A percentile compares a stretch with the other conserved stretches of the same genome.
These are phyloP conservation scores for Pulicaria dysenterica DNA, from an alignment of 129 eudicot genomes.

Conservation along the genomic window DNA sequence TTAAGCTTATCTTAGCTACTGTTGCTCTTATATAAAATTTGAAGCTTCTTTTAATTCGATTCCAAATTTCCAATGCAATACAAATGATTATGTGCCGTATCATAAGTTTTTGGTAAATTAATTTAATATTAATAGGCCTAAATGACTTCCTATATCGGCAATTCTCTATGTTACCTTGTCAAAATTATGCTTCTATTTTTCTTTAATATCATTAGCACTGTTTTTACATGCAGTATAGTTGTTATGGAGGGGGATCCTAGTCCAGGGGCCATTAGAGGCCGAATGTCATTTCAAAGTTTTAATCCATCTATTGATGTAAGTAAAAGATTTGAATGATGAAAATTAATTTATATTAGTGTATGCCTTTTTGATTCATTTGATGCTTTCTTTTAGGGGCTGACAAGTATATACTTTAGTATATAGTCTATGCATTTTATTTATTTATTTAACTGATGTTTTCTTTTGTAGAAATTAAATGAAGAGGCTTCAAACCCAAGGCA, in stretches of 20 bases:
- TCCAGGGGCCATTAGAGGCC: constrained; percentile 81
- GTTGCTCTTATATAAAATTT: too few species aligned
- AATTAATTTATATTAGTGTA: background rate
- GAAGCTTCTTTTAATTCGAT: too few species aligned
- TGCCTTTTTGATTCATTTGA: constrained; percentile 23
- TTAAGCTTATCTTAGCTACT: too few species aligned
- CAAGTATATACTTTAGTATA: too few species aligned
- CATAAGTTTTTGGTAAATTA: background rate
- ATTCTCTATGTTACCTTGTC: background rate
- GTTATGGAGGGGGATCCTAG: constrained; percentile 93
- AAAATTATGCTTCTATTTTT: constrained; percentile 1
- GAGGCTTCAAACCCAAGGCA: constrained; percentile 47
- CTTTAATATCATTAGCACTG: background rate
- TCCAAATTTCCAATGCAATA: background rate
- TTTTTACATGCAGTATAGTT: constrained; percentile 66
- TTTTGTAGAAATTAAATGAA: constrained; percentile 68
- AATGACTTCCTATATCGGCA: background rate
- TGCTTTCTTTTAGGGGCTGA: constrained; percentile 20
- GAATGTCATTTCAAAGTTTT: constrained; percentile 87
- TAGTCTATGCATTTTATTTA: too few species aligned
- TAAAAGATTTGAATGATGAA: constrained; percentile 30
- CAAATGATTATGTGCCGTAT: background rate
- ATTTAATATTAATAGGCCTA: background rate
- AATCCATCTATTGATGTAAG: constrained; percentile 95
- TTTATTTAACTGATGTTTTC: background rate